A percentile compares a stretch with the other conserved stretches of the same genome.
Conservation (phyloP, 805 yeast genomes). For the Blastobotrys americana region DNA sequence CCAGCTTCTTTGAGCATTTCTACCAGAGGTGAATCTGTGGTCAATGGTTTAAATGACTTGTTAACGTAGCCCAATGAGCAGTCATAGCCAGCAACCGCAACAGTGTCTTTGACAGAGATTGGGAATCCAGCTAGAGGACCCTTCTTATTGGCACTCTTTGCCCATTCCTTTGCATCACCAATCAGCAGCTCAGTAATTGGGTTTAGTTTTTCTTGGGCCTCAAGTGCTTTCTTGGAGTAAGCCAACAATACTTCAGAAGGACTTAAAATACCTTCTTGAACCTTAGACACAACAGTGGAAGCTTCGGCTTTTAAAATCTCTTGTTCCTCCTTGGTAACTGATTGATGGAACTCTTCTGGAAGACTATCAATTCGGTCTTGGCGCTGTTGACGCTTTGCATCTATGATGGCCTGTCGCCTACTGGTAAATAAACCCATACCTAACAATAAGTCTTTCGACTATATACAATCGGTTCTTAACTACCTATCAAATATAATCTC, state of each 20-base stretch:
- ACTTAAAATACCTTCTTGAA: slow-evolving; percentile 41
- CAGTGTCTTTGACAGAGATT: slow-evolving; percentile 54
- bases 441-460: too few species aligned
- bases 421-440: too few species aligned
- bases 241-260: slow-evolving; percentile 53
- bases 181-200: slow-evolving; percentile 56
- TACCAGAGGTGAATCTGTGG: slow-evolving; percentile 36
- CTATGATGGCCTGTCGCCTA: slow-evolving; percentile 7
- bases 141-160: slow-evolving; percentile 42
- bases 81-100: slow-evolving; percentile 42
- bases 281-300: slow-evolving; percentile 35
- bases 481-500: too few species aligned
- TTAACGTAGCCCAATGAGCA: slow-evolving; percentile 46
- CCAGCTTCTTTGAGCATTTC: slow-evolving; percentile 43
- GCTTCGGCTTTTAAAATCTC: slow-evolving; percentile 38
- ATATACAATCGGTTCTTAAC: too few species aligned
- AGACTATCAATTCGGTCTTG: slow-evolving; percentile 29
- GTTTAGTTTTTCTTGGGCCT: slow-evolving; percentile 52
- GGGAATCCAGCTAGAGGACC: slow-evolving; percentile 63
- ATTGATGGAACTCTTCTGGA: slow-evolving; percentile 34
- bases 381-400: slow-evolving; percentile 31
- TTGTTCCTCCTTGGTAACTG: slow-evolving; percentile 29
- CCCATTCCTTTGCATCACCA: slow-evolving; percentile 61
- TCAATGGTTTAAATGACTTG: slow-evolving; percentile 35
- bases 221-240: slow-evolving; percentile 56